These are phyloP conservation scores for Tulasnella calospora DNA, from an alignment of 768 basidiomycete genomes.

Conservation along the genomic window DNA sequence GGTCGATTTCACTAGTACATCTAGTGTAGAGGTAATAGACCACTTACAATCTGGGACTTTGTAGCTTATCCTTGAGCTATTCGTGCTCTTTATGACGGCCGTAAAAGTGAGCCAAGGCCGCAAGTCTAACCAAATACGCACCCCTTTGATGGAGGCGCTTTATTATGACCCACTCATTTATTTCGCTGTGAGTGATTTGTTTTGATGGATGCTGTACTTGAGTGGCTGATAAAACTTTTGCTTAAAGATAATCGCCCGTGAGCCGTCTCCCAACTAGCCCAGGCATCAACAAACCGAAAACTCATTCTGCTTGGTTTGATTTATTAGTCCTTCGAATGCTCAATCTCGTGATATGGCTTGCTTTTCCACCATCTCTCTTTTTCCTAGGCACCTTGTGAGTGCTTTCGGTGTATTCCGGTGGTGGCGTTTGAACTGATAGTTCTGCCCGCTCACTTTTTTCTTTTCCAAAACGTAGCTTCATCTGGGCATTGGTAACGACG, in stretches of 20 bases:
- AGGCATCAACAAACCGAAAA: background rate
- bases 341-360: background rate
- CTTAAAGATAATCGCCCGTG: background rate
- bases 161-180: background rate
- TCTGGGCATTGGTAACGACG: background rate
- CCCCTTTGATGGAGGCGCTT: background rate
- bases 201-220: background rate
- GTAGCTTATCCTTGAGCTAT: background rate
- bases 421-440: too few relatives aligned
- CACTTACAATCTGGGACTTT: background rate
- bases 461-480: background rate
- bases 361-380: background rate
- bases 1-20: background rate
- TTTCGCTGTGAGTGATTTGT: background rate
- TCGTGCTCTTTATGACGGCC: constrained; percentile 3
- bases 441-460: background rate
- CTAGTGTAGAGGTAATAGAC: background rate
- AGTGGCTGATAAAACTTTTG: background rate
- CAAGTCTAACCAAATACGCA: background rate
- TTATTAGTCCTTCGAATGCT: background rate
- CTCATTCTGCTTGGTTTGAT: background rate
- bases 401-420: background rate
- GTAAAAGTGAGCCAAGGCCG: background rate
- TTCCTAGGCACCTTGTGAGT: background rate
- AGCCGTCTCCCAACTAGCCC: background rate